phyloP scores from a whole-genome alignment of 2,329 filamentous ascomycete species.

The Nannizzia gypsea region DNA sequence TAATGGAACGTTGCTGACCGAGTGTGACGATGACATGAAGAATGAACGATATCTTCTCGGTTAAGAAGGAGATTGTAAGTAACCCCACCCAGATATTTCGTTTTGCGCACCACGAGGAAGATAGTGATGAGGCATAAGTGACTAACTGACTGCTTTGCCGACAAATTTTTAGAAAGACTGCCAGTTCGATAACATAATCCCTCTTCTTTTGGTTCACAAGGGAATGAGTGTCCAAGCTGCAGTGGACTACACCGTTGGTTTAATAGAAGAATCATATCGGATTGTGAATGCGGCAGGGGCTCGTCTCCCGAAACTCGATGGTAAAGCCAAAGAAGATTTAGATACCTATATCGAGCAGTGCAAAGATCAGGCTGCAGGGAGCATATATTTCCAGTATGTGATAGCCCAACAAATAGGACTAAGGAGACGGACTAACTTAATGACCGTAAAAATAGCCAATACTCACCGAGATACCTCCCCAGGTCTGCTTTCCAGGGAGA shows the following conservation, averaged over 20 bases:
- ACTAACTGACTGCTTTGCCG: background rate
- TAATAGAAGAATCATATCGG: conserved; percentile 10
- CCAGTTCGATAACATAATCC: conserved; percentile 10
- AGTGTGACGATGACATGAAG: background rate
- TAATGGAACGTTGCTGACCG: background rate
- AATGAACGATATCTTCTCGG: conserved; percentile 10
- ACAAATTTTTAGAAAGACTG: conserved; percentile 7
- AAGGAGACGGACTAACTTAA: background rate
- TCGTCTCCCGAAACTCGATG: conserved; percentile 6
- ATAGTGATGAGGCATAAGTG: background rate
- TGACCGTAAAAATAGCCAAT: background rate
- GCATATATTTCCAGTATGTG: conserved; percentile 10
- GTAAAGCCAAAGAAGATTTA: conserved; percentile 9
- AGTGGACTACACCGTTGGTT: conserved; percentile 7
- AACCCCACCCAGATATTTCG: no score
- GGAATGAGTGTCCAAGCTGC: conserved; percentile 7
- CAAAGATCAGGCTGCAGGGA: conserved; percentile 10
- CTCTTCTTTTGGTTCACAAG: conserved; percentile 9
- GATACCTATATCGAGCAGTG: conserved; percentile 9
- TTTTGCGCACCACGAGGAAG: no score
- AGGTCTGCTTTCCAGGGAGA: conserved; percentile 2
- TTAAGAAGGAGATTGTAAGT: conserved; percentile 12
- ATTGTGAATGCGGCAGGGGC: conserved; percentile 6
- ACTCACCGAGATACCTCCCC: conserved; percentile 3
- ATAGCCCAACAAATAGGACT: background rate